A percentile compares a stretch with the other conserved stretches of the same genome.
These are phyloP conservation scores for Mucor piriformis DNA, from an alignment of 371 early-diverging fungal genomes.

Conservation along the genomic window DNA sequence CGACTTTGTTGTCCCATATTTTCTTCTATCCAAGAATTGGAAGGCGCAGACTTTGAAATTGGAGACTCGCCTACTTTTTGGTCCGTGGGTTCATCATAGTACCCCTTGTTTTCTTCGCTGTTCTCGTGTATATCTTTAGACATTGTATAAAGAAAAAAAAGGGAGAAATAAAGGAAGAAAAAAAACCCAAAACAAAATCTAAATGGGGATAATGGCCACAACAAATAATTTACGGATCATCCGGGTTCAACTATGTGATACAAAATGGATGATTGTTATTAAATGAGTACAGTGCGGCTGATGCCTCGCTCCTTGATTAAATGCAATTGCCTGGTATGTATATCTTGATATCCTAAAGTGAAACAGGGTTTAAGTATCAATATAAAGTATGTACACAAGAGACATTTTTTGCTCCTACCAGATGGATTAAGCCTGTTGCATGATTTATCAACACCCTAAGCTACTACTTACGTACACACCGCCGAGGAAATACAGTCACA, in stretches of 20 bases:
- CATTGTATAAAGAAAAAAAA: not conserved
- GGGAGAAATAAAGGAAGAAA: not conserved
- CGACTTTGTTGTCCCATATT: not conserved
- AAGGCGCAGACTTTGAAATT: slow-evolving; percentile 7
- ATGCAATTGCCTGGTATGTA: too few species aligned
- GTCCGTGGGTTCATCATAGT: slow-evolving; percentile 4
- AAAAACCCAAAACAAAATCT: not conserved
- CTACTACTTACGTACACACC: too few species aligned
- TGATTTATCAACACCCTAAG: too few species aligned
- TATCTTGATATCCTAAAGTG: too few species aligned
- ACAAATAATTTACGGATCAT: slow-evolving; percentile 5
- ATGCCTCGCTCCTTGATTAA: too few species aligned
- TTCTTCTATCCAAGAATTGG: slow-evolving; percentile 6
- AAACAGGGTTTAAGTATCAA: too few species aligned
- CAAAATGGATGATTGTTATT: not conserved
- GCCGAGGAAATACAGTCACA: too few species aligned
- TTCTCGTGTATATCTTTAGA: slow-evolving; percentile 1
- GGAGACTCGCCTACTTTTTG: slow-evolving; percentile 1
- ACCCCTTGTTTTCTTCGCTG: not conserved
- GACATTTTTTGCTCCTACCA: too few species aligned
- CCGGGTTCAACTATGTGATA: not conserved
- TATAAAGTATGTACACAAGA: too few species aligned
- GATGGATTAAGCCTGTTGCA: too few species aligned
- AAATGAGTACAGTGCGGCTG: not conserved
- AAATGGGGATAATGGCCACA: not conserved